phyloP scores from a whole-genome alignment of 1,139 yeast species.

The Debaryomycetaceae sp. region DNA sequence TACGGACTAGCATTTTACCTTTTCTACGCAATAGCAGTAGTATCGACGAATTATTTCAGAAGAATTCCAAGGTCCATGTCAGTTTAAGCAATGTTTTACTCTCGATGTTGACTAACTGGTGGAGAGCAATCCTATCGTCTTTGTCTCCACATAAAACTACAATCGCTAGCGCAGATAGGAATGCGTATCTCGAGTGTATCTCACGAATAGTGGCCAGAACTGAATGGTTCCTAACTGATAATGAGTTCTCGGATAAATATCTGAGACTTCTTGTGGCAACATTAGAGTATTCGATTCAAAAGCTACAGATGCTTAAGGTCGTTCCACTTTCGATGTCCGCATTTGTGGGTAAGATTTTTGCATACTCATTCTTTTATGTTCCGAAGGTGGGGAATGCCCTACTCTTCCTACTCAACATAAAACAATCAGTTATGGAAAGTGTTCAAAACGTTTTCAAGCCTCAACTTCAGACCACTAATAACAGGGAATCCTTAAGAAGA shows the following conservation, averaged over 20 bases:
- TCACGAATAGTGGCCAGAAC: slow-evolving; percentile 60
- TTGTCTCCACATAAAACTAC: slow-evolving; percentile 34
- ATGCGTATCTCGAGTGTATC: slow-evolving; percentile 71
- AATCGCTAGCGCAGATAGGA: slow-evolving; percentile 44
- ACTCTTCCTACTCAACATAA: slow-evolving; percentile 58
- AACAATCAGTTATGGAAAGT: slow-evolving; percentile 29
- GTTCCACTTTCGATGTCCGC: slow-evolving; percentile 63
- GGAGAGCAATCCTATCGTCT: slow-evolving; percentile 53
- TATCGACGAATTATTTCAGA: slow-evolving; percentile 21
- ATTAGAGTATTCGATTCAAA: slow-evolving; percentile 51
- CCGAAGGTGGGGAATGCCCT: slow-evolving; percentile 63
- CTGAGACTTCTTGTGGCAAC: slow-evolving; percentile 46
- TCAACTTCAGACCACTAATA: not conserved
- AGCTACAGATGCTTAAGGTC: slow-evolving; percentile 49
- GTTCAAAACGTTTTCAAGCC: not conserved
- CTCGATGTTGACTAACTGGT: slow-evolving; percentile 58
- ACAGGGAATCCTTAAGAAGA: slow-evolving; percentile 6
- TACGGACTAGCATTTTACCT: slow-evolving; percentile 65
- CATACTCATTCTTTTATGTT: slow-evolving; percentile 58
- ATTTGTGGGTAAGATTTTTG: slow-evolving; percentile 77
- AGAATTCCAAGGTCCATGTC: slow-evolving; percentile 24
- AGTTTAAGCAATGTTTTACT: slow-evolving; percentile 35
- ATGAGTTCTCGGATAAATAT: slow-evolving; percentile 23
- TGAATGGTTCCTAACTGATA: slow-evolving; percentile 52
- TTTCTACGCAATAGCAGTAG: slow-evolving; percentile 46